Percentiles rank a stretch among this genome's conserved stretches.
These are phyloP conservation scores for Alloteropsis angusta DNA, from an alignment of 202 grass and related monocot genomes.

Conservation along the genomic window DNA sequence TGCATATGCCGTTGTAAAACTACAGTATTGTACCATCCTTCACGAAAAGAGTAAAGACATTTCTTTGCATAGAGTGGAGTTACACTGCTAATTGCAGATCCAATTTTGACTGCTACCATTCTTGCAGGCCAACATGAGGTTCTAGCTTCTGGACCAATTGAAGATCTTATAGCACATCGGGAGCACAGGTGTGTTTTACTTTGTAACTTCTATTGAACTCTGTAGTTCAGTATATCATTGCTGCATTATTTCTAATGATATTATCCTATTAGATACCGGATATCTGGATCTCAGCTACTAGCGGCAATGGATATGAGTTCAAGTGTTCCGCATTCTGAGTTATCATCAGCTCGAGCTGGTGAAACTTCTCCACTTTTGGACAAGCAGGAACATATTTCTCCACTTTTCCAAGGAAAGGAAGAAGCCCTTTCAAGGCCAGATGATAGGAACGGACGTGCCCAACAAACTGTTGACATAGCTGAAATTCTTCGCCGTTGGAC, in stretches of 20 bases:
- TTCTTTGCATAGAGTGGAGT: neutral
- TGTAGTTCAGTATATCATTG: neutral
- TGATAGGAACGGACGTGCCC: slow-evolving; percentile 58
- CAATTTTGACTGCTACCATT: slow-evolving; percentile 12
- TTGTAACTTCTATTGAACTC: slow-evolving; percentile 7
- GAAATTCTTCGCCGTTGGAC: slow-evolving; percentile 99
- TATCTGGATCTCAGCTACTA: slow-evolving; percentile 90
- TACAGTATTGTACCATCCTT: neutral
- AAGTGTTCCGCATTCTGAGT: slow-evolving; percentile 65
- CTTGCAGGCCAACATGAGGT: slow-evolving; percentile 93
- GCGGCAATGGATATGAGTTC: slow-evolving; percentile 83
- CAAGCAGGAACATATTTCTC: slow-evolving; percentile 40
- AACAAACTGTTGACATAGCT: slow-evolving; percentile 83
- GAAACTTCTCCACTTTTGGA: slow-evolving; percentile 48
- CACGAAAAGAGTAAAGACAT: neutral
- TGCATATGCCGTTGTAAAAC: neutral
- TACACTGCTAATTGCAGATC: neutral
- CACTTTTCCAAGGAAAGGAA: slow-evolving; percentile 54
- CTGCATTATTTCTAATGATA: slow-evolving; percentile 19
- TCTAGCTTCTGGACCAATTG: slow-evolving; percentile 95
- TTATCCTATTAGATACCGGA: slow-evolving; percentile 78
- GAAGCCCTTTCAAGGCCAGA: slow-evolving; percentile 61
- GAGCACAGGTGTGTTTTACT: slow-evolving; percentile 74
- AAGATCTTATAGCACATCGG: slow-evolving; percentile 97
- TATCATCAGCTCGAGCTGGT: slow-evolving; percentile 47